Conservation (phyloP, 1,139 yeast species). For the Geotrichum europaeum region DNA sequence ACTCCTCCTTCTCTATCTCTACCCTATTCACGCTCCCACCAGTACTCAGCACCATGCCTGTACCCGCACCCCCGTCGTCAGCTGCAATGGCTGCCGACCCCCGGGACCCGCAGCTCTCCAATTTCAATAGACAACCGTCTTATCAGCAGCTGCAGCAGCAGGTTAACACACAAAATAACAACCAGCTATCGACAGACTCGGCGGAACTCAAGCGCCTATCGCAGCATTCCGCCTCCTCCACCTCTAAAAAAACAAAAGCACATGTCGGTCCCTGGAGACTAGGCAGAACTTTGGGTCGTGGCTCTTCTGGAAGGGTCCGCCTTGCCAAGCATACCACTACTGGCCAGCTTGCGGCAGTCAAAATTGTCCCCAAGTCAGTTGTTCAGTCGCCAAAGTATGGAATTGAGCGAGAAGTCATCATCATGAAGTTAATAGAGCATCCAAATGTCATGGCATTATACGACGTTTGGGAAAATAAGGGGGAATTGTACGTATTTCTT, state of each 20-base stretch:
- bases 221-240: constrained; percentile 48
- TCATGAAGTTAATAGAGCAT: constrained; percentile 84
- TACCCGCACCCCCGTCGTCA: constrained; percentile 1
- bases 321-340: constrained; percentile 80
- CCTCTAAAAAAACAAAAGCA: constrained; percentile 47
- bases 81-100: constrained; percentile 1
- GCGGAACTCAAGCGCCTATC: constrained; percentile 45
- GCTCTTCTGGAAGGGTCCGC: constrained; percentile 90
- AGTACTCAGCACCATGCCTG: background rate
- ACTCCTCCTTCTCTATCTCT: background rate
- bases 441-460: constrained; percentile 92
- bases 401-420: constrained; percentile 91
- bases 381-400: constrained; percentile 60
- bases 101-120: background rate
- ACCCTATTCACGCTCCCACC: background rate
- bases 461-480: constrained; percentile 98
- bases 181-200: constrained; percentile 4
- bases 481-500: constrained; percentile 48
- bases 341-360: constrained; percentile 92
- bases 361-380: constrained; percentile 84
- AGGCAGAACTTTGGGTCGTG: constrained; percentile 91
- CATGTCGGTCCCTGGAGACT: constrained; percentile 95
- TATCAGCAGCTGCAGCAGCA: background rate
- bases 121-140: background rate
- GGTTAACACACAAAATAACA: background rate